Evolutionary conservation across 306 rosid species (phyloP).

Genomic region (Trichosanthes truncata): DNA sequence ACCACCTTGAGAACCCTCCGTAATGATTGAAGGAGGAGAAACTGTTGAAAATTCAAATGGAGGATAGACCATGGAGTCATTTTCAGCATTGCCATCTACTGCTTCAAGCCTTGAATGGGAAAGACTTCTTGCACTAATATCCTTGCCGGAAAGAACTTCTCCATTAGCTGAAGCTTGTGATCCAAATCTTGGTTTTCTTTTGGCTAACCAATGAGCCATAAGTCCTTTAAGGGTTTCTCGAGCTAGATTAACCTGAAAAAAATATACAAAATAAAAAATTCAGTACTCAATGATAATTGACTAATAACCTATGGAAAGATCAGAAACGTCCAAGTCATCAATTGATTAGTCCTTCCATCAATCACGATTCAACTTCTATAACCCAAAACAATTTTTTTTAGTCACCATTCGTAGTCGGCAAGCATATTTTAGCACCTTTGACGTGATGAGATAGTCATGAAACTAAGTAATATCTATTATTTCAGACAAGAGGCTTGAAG

Average conservation of each 20-base stretch:
- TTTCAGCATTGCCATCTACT: conserved; percentile 69
- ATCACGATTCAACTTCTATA: not conserved
- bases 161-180: conserved; percentile 65
- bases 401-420: not conserved
- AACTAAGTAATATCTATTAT: not conserved
- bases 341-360: not conserved
- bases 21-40: conserved; percentile 83
- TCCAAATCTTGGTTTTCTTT: conserved; percentile 74
- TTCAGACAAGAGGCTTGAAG: not conserved
- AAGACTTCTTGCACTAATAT: conserved; percentile 54
- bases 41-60: conserved; percentile 83
- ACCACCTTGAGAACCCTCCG: conserved; percentile 94
- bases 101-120: conserved; percentile 70
- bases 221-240: conserved; percentile 98
- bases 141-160: conserved; percentile 72
- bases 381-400: not conserved
- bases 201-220: conserved; percentile 75
- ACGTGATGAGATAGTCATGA: not conserved
- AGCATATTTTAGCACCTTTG: not conserved
- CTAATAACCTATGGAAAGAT: conserved; percentile 11
- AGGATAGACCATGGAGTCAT: conserved; percentile 80
- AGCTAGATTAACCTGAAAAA: conserved; percentile 78
- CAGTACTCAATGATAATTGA: conserved; percentile 2
- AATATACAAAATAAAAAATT: not conserved
- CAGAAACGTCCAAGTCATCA: conserved; percentile 10